These are phyloP conservation scores for Laetiporus sulphureus DNA, from an alignment of 1,284 basidiomycete species.

Conservation along the genomic window DNA sequence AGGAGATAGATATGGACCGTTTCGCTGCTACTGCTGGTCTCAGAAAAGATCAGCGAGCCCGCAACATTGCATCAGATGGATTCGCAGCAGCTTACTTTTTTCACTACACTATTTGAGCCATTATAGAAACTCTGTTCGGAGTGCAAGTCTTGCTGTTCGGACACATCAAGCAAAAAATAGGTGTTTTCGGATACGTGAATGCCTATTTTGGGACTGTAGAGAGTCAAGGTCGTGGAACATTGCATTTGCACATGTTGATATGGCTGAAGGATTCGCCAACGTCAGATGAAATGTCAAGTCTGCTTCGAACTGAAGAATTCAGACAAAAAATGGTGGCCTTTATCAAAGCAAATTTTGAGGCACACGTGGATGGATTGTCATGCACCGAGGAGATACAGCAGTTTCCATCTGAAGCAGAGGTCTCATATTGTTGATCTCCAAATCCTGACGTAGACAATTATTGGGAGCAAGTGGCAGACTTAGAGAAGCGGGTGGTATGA, in stretches of 20 bases:
- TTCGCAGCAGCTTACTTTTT: slow-evolving; percentile 33
- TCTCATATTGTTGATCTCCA: slow-evolving; percentile 17
- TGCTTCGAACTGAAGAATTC: slow-evolving; percentile 21
- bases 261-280: slow-evolving; percentile 25
- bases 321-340: slow-evolving; percentile 17
- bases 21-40: slow-evolving; percentile 25
- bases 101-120: slow-evolving; percentile 26
- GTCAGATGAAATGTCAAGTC: slow-evolving; percentile 17
- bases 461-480: neutral
- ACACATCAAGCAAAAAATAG: slow-evolving; percentile 13
- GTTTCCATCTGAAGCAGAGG: slow-evolving; percentile 11
- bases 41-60: slow-evolving; percentile 14
- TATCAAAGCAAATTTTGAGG: slow-evolving; percentile 24
- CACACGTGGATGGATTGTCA: slow-evolving; percentile 18
- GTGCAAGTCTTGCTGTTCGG: slow-evolving; percentile 16
- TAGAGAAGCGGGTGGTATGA: slow-evolving; percentile 15
- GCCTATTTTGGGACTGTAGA: slow-evolving; percentile 26
- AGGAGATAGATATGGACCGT: slow-evolving; percentile 29
- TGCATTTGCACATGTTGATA: slow-evolving; percentile 26
- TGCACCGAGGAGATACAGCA: slow-evolving; percentile 7
- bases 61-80: slow-evolving; percentile 31
- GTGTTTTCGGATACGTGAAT: slow-evolving; percentile 14
- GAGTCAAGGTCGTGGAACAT: slow-evolving; percentile 22
- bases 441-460: slow-evolving; percentile 11
- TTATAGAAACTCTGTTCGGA: slow-evolving; percentile 29